Evolutionary conservation across 2,329 filamentous ascomycete species (phyloP).

Genomic region (Colletotrichum sp.): DNA sequence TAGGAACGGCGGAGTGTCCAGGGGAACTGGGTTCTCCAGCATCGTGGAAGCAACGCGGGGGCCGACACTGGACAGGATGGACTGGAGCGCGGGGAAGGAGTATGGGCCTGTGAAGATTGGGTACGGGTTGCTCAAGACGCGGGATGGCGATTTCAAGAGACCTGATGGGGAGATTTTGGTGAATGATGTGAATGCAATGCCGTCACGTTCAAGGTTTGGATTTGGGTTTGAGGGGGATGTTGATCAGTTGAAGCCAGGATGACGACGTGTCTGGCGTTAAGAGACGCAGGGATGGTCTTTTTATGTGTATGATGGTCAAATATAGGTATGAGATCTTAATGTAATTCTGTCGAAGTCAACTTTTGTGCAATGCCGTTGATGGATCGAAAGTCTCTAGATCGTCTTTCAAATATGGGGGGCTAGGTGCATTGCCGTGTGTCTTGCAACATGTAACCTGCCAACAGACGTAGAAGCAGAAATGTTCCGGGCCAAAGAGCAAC

Average conservation of each 20-base stretch:
- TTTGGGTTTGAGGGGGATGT: conserved; percentile 20
- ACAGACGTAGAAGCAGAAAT: background rate
- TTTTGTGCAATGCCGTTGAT: background rate
- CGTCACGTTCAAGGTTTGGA: conserved; percentile 24
- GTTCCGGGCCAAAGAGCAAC: background rate
- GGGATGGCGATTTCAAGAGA: background rate
- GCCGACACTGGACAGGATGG: conserved; percentile 34
- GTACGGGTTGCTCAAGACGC: background rate
- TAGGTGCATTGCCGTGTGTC: background rate
- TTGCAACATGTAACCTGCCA: accelerated
- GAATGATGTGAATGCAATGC: background rate
- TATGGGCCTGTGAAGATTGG: background rate
- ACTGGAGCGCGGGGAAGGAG: conserved; percentile 6
- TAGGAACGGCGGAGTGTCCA: conserved; percentile 31
- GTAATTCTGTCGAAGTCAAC: background rate
- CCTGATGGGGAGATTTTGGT: background rate
- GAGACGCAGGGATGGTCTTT: accelerated
- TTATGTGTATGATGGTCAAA: background rate
- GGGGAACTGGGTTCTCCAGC: conserved; percentile 38
- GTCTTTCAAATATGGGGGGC: background rate
- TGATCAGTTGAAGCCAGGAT: background rate
- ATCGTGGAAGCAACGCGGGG: conserved; percentile 41
- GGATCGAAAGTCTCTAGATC: background rate
- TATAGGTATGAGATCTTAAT: background rate
- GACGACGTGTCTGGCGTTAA: background rate